These are phyloP conservation scores for Malus sylvestris DNA, from an alignment of 306 rosid species.

Conservation along the genomic window DNA sequence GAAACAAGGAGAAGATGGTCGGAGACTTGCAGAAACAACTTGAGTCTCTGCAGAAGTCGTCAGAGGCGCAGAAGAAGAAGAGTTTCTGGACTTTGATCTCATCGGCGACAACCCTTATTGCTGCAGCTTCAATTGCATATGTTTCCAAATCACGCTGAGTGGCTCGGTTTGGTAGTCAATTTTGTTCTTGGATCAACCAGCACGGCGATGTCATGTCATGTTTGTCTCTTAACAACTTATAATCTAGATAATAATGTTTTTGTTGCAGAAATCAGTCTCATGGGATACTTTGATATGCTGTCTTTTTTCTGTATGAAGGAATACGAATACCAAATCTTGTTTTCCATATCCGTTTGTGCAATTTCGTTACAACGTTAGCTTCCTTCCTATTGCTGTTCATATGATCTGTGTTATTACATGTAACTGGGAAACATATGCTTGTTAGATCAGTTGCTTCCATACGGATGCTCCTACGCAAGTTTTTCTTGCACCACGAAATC, in stretches of 20 bases:
- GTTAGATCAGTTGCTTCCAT: background rate
- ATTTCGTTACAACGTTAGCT: background rate
- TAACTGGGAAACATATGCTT: background rate
- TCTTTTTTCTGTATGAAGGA: background rate
- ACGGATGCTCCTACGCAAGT: background rate
- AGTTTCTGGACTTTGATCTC: constrained; percentile 54
- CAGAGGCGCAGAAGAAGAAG: constrained; percentile 44
- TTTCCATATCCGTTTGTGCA: background rate
- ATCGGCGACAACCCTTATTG: constrained; percentile 58
- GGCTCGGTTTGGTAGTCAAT: constrained; percentile 1
- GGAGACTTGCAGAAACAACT: constrained; percentile 52
- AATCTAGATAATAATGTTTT: constrained; percentile 19
- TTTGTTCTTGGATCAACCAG: constrained; percentile 16
- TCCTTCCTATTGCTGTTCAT: background rate
- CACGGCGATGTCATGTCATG: constrained; percentile 1
- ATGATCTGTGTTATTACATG: background rate
- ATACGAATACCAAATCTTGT: background rate
- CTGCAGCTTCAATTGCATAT: constrained; percentile 59
- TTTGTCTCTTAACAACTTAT: constrained; percentile 10
- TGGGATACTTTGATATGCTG: background rate
- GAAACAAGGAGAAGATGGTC: constrained; percentile 43
- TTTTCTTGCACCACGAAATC: background rate
- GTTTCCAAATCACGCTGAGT: constrained; percentile 58
- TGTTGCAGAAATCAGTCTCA: background rate
- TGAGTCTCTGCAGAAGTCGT: constrained; percentile 22